Percentiles rank a stretch among this genome's conserved stretches.
phyloP scores from a whole-genome alignment of 345 rosid species.

The Corchorus capsularis region DNA sequence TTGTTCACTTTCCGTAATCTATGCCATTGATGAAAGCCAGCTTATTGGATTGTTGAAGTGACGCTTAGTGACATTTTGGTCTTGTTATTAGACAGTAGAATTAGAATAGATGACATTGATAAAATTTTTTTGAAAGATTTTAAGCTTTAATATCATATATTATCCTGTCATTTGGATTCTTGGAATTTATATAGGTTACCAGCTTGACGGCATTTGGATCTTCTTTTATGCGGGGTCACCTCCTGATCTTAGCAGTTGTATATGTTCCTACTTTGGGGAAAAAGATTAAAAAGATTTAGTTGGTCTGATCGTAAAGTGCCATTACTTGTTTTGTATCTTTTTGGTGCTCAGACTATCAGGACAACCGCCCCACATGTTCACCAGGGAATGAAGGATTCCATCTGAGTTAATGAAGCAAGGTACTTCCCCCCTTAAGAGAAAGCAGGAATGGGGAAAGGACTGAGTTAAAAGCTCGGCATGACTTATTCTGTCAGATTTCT shows the following conservation, averaged over 20 bases:
- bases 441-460: background rate
- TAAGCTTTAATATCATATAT: background rate
- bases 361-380: background rate
- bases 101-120: conserved; percentile 16
- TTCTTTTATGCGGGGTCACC: conserved; percentile 8
- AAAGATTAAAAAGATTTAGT: conserved; percentile 18
- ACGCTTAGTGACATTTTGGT: conserved; percentile 18
- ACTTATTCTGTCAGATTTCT: background rate
- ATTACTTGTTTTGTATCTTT: conserved; percentile 1
- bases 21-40: conserved; percentile 22
- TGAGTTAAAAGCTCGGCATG: background rate
- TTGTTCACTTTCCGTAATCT: conserved; percentile 33
- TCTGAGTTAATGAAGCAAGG: background rate
- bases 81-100: conserved; percentile 13
- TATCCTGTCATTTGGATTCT: conserved; percentile 6
- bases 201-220: conserved; percentile 16
- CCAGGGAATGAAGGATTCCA: background rate
- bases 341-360: background rate
- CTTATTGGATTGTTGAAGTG: conserved; percentile 24
- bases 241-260: conserved; percentile 29
- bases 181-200: background rate
- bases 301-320: conserved; percentile 5
- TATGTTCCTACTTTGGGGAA: conserved; percentile 21
- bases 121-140: conserved; percentile 14
- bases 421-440: background rate